Evolutionary conservation across 129 eudicot species (phyloP).

Genomic region (Rutidosis leptorrhynchoides): DNA sequence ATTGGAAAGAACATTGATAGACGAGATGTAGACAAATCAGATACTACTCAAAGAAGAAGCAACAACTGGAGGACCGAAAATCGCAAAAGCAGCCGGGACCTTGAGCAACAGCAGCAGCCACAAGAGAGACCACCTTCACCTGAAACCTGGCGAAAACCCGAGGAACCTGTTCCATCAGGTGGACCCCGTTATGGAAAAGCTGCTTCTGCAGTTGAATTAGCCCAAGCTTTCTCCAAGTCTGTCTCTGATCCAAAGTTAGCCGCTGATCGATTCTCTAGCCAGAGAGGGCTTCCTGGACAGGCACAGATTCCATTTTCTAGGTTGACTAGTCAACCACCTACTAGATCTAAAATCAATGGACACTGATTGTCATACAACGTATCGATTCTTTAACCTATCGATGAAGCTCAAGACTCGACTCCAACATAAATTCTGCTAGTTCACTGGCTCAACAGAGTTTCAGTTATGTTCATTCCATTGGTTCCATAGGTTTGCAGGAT

Average conservation of each 20-base stretch:
- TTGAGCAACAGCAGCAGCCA: slow-evolving; percentile 45
- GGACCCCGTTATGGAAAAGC: slow-evolving; percentile 76
- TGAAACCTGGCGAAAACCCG: slow-evolving; percentile 95
- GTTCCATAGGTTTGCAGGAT: too few species aligned
- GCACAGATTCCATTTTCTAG: slow-evolving; percentile 82
- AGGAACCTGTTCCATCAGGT: slow-evolving; percentile 43
- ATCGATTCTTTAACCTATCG: not conserved
- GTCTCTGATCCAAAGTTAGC: slow-evolving; percentile 60
- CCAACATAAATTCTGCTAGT: slow-evolving; percentile 1
- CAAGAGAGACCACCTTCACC: slow-evolving; percentile 91
- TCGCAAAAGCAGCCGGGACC: slow-evolving; percentile 50
- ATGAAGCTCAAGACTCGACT: slow-evolving; percentile 10
- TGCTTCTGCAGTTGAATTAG: slow-evolving; percentile 87
- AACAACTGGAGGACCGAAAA: slow-evolving; percentile 76
- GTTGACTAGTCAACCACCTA: slow-evolving; percentile 47
- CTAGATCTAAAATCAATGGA: slow-evolving; percentile 84
- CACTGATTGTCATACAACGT: slow-evolving; percentile 35
- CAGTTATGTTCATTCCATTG: not conserved
- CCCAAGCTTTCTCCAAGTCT: slow-evolving; percentile 78
- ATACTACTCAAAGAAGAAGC: slow-evolving; percentile 59
- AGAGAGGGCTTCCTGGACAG: slow-evolving; percentile 58
- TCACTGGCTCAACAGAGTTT: slow-evolving; percentile 17
- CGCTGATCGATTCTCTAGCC: slow-evolving; percentile 50
- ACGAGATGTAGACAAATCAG: slow-evolving; percentile 55
- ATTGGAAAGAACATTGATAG: slow-evolving; percentile 41